phyloP scores from a whole-genome alignment of 345 rosid species.

The Cochlearia excelsa region DNA sequence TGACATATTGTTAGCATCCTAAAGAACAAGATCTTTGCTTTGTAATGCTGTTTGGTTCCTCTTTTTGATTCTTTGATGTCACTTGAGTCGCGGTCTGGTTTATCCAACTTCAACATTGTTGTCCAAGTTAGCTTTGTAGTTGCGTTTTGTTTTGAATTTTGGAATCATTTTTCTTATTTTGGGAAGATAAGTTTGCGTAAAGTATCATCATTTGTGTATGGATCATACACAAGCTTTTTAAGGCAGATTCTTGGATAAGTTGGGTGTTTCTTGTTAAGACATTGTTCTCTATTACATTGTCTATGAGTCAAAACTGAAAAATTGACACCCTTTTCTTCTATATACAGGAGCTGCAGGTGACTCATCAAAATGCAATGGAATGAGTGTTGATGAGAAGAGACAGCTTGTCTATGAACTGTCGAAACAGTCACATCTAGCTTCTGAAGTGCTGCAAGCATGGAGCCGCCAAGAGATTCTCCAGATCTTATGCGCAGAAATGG shows the following conservation, averaged over 20 bases:
- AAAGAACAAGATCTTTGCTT: slow-evolving; percentile 13
- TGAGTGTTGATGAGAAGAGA: slow-evolving; percentile 66
- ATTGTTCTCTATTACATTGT: slow-evolving; percentile 12
- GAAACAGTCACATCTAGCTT: slow-evolving; percentile 53
- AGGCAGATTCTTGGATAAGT: slow-evolving; percentile 6
- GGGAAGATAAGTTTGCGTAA: slow-evolving; percentile 12
- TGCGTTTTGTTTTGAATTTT: slow-evolving; percentile 4
- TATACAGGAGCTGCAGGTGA: slow-evolving; percentile 38
- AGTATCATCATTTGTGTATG: slow-evolving; percentile 10
- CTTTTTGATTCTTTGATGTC: slow-evolving; percentile 9
- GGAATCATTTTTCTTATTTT: slow-evolving; percentile 2
- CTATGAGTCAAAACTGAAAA: background rate
- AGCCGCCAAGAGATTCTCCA: slow-evolving; percentile 74
- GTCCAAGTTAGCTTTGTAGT: slow-evolving; percentile 15
- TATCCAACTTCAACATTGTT: slow-evolving; percentile 23
- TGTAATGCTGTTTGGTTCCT: slow-evolving; percentile 14
- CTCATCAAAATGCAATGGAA: slow-evolving; percentile 53
- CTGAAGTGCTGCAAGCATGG: slow-evolving; percentile 67
- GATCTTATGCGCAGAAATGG: slow-evolving; percentile 82
- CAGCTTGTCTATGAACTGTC: slow-evolving; percentile 62
- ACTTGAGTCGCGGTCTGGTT: slow-evolving; percentile 3
- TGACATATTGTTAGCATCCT: background rate
- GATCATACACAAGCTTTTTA: slow-evolving; percentile 6
- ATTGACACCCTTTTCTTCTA: background rate
- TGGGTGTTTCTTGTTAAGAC: slow-evolving; percentile 13